Percentiles rank a stretch among this genome's conserved stretches.
Evolutionary conservation across 768 basidiomycete genomes (phyloP).

Genomic region (Boletus barrowsii): DNA sequence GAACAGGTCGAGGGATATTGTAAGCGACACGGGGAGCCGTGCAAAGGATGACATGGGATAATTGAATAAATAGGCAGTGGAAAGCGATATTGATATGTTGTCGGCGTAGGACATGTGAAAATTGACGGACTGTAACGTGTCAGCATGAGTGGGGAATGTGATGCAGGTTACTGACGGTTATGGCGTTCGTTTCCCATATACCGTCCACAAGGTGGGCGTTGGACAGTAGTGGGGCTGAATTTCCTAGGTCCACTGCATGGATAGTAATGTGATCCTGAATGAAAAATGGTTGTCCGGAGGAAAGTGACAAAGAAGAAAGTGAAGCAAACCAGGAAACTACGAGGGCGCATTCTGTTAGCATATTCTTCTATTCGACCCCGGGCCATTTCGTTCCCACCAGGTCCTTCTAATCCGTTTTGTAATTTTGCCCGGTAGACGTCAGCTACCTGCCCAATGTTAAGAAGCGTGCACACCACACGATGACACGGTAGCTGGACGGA

Average conservation of each 20-base stretch:
- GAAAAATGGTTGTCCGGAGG: neutral
- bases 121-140: constrained; percentile 61
- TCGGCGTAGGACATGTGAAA: constrained; percentile 86
- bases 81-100: constrained; percentile 77
- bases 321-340: constrained; percentile 58
- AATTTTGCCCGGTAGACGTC: constrained; percentile 77
- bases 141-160: constrained; percentile 5
- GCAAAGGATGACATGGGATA: constrained; percentile 83
- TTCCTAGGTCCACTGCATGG: constrained; percentile 80
- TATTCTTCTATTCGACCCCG: constrained; percentile 76
- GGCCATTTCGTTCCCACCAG: constrained; percentile 81
- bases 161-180: constrained; percentile 29
- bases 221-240: constrained; percentile 72
- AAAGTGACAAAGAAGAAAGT: neutral
- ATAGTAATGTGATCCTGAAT: constrained; percentile 80
- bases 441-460: constrained; percentile 44
- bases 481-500: constrained; percentile 29
- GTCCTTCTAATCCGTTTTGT: constrained; percentile 62
- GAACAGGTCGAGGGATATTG: constrained; percentile 74
- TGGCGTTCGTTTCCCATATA: constrained; percentile 10
- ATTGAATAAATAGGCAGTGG: constrained; percentile 79
- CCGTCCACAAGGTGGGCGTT: constrained; percentile 53
- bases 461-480: neutral
- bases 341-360: constrained; percentile 73
- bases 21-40: constrained; percentile 76